phyloP scores from a whole-genome alignment of 2,329 filamentous ascomycete species.

The Penicillium sumatraense region DNA sequence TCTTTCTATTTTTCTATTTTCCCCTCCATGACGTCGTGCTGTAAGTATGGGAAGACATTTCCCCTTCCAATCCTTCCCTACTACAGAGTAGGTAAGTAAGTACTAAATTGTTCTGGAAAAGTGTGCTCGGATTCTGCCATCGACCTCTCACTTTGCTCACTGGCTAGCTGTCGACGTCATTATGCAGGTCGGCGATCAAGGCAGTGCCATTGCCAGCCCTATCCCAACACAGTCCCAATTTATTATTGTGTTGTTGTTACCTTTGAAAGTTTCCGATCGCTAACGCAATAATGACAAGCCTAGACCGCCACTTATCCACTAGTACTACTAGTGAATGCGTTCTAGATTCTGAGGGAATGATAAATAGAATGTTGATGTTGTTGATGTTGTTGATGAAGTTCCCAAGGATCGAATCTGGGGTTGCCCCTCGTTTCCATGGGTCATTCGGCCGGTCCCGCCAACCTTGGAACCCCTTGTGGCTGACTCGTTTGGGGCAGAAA shows the following conservation, averaged over 20 bases:
- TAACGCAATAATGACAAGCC: not conserved
- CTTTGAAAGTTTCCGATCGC: not conserved
- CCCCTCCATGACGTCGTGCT: constrained; percentile 2
- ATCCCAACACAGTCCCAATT: not conserved
- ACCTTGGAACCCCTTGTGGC: not conserved
- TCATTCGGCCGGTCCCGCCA: constrained; percentile 19
- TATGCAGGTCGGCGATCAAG: constrained; percentile 4
- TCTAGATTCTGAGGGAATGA: no score
- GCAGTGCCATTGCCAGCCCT: not conserved
- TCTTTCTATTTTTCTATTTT: no score
- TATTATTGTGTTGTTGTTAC: no score
- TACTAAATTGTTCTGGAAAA: not conserved
- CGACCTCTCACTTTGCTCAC: not conserved
- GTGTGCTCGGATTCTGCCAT: not conserved
- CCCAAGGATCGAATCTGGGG: not conserved
- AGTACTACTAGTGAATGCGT: no score
- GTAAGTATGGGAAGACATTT: not conserved
- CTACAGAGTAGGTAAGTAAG: no score
- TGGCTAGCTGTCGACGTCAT: constrained; percentile 10
- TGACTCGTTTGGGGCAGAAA: no score
- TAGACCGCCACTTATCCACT: not conserved
- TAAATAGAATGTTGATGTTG: not conserved
- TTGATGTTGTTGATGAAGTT: not conserved
- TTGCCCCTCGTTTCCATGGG: constrained; percentile 15
- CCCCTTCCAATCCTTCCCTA: not conserved